phyloP scores from a whole-genome alignment of 352 stramenopile species.

The Phytophthora megakarya region DNA sequence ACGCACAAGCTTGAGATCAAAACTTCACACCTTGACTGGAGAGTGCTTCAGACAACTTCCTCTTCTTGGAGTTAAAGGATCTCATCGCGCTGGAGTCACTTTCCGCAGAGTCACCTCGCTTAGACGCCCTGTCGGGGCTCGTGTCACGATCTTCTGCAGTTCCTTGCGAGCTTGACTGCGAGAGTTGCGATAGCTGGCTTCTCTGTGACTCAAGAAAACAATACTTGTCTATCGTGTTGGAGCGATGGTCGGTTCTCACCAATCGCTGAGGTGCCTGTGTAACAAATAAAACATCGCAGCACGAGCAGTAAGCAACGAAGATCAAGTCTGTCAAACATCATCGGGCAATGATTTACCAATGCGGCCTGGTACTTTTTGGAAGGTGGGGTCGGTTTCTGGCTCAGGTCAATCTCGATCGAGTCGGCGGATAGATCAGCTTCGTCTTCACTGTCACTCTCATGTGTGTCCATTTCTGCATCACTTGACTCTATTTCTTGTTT shows the following conservation, averaged over 20 bases:
- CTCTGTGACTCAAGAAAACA: slow-evolving; percentile 80
- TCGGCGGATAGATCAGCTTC: slow-evolving; percentile 35
- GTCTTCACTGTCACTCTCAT: slow-evolving; percentile 45
- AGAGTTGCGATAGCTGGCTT: slow-evolving; percentile 48
- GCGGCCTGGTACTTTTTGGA: slow-evolving; percentile 78
- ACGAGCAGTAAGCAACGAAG: background rate
- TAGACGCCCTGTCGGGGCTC: slow-evolving; percentile 9
- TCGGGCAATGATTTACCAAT: slow-evolving; percentile 39
- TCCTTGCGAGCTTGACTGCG: slow-evolving; percentile 34
- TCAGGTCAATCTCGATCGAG: slow-evolving; percentile 65
- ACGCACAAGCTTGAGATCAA: background rate
- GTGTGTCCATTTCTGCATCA: slow-evolving; percentile 34
- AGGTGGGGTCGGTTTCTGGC: slow-evolving; percentile 51
- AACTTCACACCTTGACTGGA: slow-evolving; percentile 28
- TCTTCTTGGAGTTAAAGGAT: slow-evolving; percentile 28
- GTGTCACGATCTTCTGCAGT: slow-evolving; percentile 20
- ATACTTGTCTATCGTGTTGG: slow-evolving; percentile 89
- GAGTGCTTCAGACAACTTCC: slow-evolving; percentile 36
- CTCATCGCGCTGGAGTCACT: slow-evolving; percentile 3
- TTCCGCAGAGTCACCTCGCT: slow-evolving; percentile 8
- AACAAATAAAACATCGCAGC: slow-evolving; percentile 3
- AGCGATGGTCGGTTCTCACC: slow-evolving; percentile 82
- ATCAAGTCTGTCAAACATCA: background rate
- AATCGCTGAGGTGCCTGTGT: slow-evolving; percentile 75
- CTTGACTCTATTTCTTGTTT: slow-evolving; percentile 24